Percentiles rank a stretch among this genome's conserved stretches.
These are phyloP conservation scores for Coleophoma crateriformis DNA, from an alignment of 2,329 filamentous ascomycete genomes.

Conservation along the genomic window DNA sequence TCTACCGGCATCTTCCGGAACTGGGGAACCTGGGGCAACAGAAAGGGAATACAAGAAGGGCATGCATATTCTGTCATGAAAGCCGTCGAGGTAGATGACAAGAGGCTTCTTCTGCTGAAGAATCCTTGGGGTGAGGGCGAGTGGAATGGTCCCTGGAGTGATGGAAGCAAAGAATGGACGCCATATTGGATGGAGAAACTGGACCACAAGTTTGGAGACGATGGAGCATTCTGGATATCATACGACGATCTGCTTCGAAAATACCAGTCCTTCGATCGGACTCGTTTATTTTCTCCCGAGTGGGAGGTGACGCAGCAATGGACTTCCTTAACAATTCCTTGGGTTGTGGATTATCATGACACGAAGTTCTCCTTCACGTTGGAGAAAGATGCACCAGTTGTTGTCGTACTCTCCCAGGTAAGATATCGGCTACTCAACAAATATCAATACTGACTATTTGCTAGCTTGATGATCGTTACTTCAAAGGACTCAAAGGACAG, in stretches of 20 bases:
- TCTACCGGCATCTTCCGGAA: conserved; percentile 36
- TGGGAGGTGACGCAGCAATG: conserved; percentile 57
- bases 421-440: conserved; percentile 26
- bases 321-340: conserved; percentile 56
- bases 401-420: conserved; percentile 56
- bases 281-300: conserved; percentile 51
- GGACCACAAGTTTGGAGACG: conserved; percentile 53
- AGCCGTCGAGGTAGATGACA: conserved; percentile 44
- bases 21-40: conserved; percentile 27
- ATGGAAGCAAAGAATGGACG: conserved; percentile 59
- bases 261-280: conserved; percentile 54
- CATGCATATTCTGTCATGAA: conserved; percentile 56
- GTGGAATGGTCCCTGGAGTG: conserved; percentile 53
- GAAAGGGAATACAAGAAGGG: conserved; percentile 50
- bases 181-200: conserved; percentile 51
- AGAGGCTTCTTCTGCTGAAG: conserved; percentile 44
- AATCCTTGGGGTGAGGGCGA: conserved; percentile 57
- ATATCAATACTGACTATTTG: too few species aligned
- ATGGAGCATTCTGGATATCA: conserved; percentile 59
- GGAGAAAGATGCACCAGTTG: conserved; percentile 46
- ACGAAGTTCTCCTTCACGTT: conserved; percentile 54
- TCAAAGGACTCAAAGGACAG: conserved; percentile 51
- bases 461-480: conserved; percentile 52
- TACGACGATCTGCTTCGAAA: conserved; percentile 57
- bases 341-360: conserved; percentile 54